Base-by-base conservation (phyloP, 2,329 filamentous ascomycete genomes). In the Camillea tinctor region DNA sequence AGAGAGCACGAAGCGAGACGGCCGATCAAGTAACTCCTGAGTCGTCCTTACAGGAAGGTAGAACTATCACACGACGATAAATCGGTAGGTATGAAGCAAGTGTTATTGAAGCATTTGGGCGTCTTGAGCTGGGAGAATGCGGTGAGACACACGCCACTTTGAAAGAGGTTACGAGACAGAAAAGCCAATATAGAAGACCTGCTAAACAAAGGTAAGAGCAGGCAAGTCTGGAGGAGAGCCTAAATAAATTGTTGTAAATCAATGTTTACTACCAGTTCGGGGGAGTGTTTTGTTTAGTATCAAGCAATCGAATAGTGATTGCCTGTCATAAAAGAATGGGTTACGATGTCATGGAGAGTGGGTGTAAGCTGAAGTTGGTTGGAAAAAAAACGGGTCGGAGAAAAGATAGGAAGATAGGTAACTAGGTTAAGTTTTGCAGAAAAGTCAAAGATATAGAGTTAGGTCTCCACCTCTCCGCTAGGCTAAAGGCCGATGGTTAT, bases 41-140 rank as follows among this genome's bases (percentile, higher is more conserved):
- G 62, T 77, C 73, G 74, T 78, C 74, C 66, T 74, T 71, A 63
- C 71, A 74, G 60, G 66, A 70, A 26, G 70, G 72, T 59, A 73
- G 62, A 56, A 70, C 62, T 64, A 69, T 67, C 50, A 72, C 65
- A 66, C 67, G 71, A 58, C 66, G 66, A 60, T 69, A 68, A 53
- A 68, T 68, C 55, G 69, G 70, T 50, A 66, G 58, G 60, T 63
- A 58, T 30, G 56, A 56, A 64, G 57, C 62, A 59, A 59, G 64
- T 79, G 76, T 80, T 80, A 80, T 81, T 78, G 80, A 75, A 76
- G 73, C 77, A 78, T 79, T 66, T 66, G 65, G 62, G 44, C 44
- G 26, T 21, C 54, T 22, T 24, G 53, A 36, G 54, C 44, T 51
- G 51, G 54, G 11, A 55, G 50, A 19, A 51, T 49, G 49, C 24